These are phyloP conservation scores for Nigrograna mackinnonii DNA, from an alignment of 2,329 filamentous ascomycete genomes.

Conservation along the genomic window DNA sequence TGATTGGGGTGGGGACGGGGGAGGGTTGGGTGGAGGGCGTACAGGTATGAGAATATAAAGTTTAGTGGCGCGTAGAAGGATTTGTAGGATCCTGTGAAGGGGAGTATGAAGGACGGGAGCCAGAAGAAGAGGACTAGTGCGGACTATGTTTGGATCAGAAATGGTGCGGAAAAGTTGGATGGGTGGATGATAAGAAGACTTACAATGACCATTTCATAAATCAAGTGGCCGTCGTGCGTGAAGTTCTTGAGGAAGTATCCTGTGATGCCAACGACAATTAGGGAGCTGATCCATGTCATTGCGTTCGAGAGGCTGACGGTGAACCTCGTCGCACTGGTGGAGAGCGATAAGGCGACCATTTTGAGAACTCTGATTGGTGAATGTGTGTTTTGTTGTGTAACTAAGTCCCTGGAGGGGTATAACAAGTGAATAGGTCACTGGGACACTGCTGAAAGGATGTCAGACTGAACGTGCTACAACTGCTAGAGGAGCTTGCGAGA, in stretches of 20 bases:
- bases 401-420: background rate
- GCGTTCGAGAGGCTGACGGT: constrained; percentile 6
- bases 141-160: constrained; percentile 32
- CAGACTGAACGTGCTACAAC: constrained; percentile 5
- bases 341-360: constrained; percentile 10
- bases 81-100: constrained; percentile 43
- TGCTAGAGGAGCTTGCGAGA: constrained; percentile 9
- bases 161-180: background rate
- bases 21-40: background rate
- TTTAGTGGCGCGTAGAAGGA: constrained; percentile 46
- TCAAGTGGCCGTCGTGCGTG: constrained; percentile 36
- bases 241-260: constrained; percentile 43
- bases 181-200: constrained; percentile 19
- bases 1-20: background rate
- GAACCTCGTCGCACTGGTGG: constrained; percentile 4
- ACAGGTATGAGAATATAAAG: constrained; percentile 50
- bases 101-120: constrained; percentile 30
- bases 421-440: background rate
- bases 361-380: constrained; percentile 3
- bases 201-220: constrained; percentile 46
- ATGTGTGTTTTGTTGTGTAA: background rate
- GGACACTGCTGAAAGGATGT: background rate
- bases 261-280: constrained; percentile 47
- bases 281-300: constrained; percentile 43
- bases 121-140: constrained; percentile 48